Evolutionary conservation across 306 rosid species (phyloP).

Genomic region (Carpinus viminea): DNA sequence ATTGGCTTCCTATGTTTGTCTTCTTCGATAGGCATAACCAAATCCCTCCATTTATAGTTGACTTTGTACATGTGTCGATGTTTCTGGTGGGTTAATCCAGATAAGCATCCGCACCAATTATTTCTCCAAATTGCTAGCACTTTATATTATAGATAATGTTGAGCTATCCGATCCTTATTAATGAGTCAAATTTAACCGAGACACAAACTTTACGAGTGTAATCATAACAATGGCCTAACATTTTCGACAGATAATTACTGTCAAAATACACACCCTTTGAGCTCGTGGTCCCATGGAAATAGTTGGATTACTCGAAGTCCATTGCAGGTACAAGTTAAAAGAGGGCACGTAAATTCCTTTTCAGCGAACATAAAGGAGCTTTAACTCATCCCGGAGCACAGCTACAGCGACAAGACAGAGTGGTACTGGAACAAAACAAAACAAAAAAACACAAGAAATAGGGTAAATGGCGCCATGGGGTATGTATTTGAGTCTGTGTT

Average conservation of each 20-base stretch:
- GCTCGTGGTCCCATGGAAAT: slow-evolving; percentile 23
- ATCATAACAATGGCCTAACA: too few species aligned
- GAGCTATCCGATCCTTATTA: too few species aligned
- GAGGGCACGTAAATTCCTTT: slow-evolving; percentile 29
- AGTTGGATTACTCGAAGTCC: slow-evolving; percentile 26
- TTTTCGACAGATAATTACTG: too few species aligned
- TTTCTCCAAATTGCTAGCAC: too few species aligned
- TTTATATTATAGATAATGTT: too few species aligned
- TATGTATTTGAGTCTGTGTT: neutral
- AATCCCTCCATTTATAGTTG: neutral
- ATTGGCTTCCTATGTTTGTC: neutral
- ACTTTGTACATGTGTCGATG: too few species aligned
- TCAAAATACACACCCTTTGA: too few species aligned
- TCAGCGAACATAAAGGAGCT: slow-evolving; percentile 44
- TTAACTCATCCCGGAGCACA: slow-evolving; percentile 46
- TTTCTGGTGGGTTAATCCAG: too few species aligned
- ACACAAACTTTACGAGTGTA: too few species aligned
- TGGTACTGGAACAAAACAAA: slow-evolving; percentile 20
- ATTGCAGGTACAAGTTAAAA: slow-evolving; percentile 20
- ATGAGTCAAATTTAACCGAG: too few species aligned
- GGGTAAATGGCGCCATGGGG: too few species aligned
- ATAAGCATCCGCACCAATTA: too few species aligned
- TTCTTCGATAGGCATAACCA: neutral
- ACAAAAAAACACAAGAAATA: slow-evolving; percentile 2
- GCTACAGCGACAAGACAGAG: slow-evolving; percentile 43